Percentiles rank a stretch among this genome's conserved stretches.
phyloP scores from a whole-genome alignment of 1,284 basidiomycete species.

The Ganoderma leucocontextum region DNA sequence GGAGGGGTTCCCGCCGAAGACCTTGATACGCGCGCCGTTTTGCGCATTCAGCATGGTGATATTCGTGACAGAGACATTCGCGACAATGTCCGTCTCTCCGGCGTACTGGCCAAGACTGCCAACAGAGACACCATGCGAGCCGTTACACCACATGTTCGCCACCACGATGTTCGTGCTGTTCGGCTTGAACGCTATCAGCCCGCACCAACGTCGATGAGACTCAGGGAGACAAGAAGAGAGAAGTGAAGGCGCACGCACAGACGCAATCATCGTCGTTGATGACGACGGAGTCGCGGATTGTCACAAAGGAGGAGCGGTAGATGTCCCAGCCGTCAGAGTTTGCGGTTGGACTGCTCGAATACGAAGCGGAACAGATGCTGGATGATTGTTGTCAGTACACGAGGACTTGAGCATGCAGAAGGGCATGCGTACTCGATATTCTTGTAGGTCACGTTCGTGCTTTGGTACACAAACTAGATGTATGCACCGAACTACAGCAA shows the following conservation, averaged over 20 bases:
- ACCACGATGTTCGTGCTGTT: slow-evolving; percentile 71
- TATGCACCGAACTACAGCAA: neutral
- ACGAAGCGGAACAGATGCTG: slow-evolving; percentile 41
- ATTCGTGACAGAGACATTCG: slow-evolving; percentile 65
- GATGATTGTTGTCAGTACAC: neutral
- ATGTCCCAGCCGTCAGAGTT: slow-evolving; percentile 68
- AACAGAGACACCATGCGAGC: slow-evolving; percentile 72
- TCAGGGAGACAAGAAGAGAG: neutral
- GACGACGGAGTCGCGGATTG: slow-evolving; percentile 60
- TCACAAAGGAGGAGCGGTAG: slow-evolving; percentile 62
- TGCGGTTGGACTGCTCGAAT: slow-evolving; percentile 39
- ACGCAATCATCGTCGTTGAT: slow-evolving; percentile 73
- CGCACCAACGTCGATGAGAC: neutral
- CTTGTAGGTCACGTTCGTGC: slow-evolving; percentile 43
- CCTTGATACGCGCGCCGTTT: slow-evolving; percentile 75
- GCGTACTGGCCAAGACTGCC: slow-evolving; percentile 57
- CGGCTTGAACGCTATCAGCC: slow-evolving; percentile 60
- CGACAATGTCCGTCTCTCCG: slow-evolving; percentile 70
- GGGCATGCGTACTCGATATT: slow-evolving; percentile 38
- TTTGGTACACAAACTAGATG: slow-evolving; percentile 44
- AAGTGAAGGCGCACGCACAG: slow-evolving; percentile 35
- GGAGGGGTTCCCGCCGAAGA: slow-evolving; percentile 58
- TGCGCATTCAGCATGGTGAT: slow-evolving; percentile 67
- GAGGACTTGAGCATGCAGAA: neutral
- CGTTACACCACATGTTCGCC: slow-evolving; percentile 66